phyloP scores from a whole-genome alignment of 164 flowering plant genomes.

The Santalum album region DNA sequence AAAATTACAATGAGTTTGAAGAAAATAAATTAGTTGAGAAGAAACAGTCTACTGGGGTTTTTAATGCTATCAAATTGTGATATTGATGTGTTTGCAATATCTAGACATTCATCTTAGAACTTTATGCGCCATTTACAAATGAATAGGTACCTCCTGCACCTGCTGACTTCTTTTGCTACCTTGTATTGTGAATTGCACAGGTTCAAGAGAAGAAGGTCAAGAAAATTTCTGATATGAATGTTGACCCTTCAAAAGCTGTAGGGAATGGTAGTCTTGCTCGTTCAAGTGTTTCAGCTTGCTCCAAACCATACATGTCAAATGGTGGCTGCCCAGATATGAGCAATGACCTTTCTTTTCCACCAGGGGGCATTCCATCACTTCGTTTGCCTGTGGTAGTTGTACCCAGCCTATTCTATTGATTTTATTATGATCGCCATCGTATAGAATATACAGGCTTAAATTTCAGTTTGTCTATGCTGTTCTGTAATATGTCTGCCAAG shows the following conservation, averaged over 20 bases:
- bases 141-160: too few relatives aligned
- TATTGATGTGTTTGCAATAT: too few relatives aligned
- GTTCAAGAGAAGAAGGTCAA: conserved; percentile 97
- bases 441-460: too few relatives aligned
- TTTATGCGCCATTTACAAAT: too few relatives aligned
- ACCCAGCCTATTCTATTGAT: conserved; percentile 18
- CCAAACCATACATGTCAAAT: conserved; percentile 48
- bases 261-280: conserved; percentile 70
- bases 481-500: too few relatives aligned
- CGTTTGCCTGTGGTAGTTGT: conserved; percentile 95
- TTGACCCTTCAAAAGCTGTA: conserved; percentile 54
- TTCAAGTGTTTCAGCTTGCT: conserved; percentile 49
- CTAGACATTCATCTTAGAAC: too few relatives aligned
- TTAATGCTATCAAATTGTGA: too few relatives aligned
- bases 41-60: too few relatives aligned
- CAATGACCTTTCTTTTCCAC: conserved; percentile 62
- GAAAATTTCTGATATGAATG: conserved; percentile 79
- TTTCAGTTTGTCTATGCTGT: too few relatives aligned
- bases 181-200: conserved; percentile 31
- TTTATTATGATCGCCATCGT: neutral
- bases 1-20: conserved; percentile 1
- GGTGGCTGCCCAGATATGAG: conserved; percentile 56
- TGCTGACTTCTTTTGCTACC: conserved; percentile 7
- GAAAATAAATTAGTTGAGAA: too few relatives aligned
- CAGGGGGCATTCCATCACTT: conserved; percentile 73